Base-by-base conservation (phyloP, 805 yeast species). In the Kodamaea neixiangensis region DNA sequence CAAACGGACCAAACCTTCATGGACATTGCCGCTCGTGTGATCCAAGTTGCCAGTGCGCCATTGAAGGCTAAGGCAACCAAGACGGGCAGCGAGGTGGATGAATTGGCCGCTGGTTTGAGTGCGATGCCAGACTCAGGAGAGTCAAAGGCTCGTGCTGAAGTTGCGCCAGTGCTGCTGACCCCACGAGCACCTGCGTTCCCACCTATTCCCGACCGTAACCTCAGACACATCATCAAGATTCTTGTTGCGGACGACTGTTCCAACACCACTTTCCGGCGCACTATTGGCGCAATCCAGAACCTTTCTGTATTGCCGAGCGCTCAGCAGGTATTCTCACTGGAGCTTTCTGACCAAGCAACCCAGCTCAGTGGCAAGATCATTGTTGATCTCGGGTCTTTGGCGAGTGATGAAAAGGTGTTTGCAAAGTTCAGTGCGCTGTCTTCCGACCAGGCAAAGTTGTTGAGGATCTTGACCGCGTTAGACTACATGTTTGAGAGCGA, bases 361-460 rank as follows among this genome's bases (percentile, higher is more conserved):
- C 65, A 61, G 6, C 71, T 89, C 15, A 87, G 91, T 9, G 72
- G 73, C 14, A 63, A 67, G 1, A 72, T 89, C 34, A 76, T 83
- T 6, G 58, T 55, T 0, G 94, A 87, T 56, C 66, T 92, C 47
- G 68, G 77, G 37, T 63, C 60, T 1, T 71, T 89, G 42, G 65
- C 79, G 1, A n/a, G 13, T 13, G 49, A 37, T 19, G 41, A 37
- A 37, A 37, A 79, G 20, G 69, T 83, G 2, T 74, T 91, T 53
- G 69, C 80, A 21, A 82, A 81, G 58, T 89, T 92, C 61, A 87
- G 94, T 2, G 80, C 89, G 0, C 81, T 91, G 1, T 82, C 87
- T 39, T 87, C 97, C 0, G 91, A 87, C 54, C 98, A 94, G 64
- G 88, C 97, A 6, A 91, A 90, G 60, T 68, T 94, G n/a, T 72